Evolutionary conservation across 1,284 basidiomycete species (phyloP), one percentile per base, ranked within the genome.

Genomic region (Gomphus sp.): DNA sequence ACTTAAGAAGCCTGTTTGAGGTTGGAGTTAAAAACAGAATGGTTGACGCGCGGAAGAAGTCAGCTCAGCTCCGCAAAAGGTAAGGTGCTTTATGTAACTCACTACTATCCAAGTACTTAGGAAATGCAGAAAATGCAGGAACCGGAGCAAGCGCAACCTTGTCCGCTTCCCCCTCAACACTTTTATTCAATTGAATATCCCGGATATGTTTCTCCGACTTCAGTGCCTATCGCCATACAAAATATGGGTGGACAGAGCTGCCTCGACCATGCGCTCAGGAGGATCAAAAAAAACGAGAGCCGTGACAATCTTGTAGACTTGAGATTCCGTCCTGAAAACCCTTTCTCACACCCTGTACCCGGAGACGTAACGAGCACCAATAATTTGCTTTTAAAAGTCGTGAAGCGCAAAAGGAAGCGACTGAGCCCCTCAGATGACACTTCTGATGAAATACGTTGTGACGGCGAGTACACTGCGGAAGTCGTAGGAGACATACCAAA

Each of bases 171-270:
- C 8, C 75, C 80, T 36, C 74, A 76, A 3, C 74, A 81, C 22
- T 88, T 85, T 70, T 90, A 88, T 66, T 86, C 91, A 3, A 75
- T 97, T 63, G 93, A 97, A 71, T 95, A 93, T 72, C 93, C 93
- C 7, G 92, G 92, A 57, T 91, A 91, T 63, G 85, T 97, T 55
- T 73, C 78, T 10, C 68, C 76, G 1, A 69, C 77, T 1, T 91
- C 91, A 36, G 77, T 88, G 4, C 76, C 80, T 0, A 66, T 75
- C 10, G 91, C 87, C 0, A 70, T 93, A 41, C 71, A 76, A 52
- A 80, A 79, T 45, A 73, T 95, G 9, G 87, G 91, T 4, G 86
- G 87, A 0, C 83, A 86, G 64, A 65, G 74, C 9, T 78, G 77
- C 56, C 74, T 96, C n/a, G 84, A 92, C 61, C 78, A 74, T 59